phyloP scores from a whole-genome alignment of 768 basidiomycete species.

The Polyporus arcularius region DNA sequence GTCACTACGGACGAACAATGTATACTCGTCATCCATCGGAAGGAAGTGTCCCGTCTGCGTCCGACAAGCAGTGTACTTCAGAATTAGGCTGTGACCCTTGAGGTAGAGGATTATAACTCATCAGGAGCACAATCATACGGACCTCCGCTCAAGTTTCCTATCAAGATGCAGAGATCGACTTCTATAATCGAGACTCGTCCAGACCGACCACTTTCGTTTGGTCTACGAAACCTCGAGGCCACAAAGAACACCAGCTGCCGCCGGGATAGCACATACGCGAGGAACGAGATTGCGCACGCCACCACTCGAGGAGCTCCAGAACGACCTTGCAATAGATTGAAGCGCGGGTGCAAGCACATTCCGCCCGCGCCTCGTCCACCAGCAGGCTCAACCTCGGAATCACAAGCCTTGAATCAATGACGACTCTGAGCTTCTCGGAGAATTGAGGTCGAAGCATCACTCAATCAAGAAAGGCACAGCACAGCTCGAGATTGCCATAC shows the following conservation, averaged over 20 bases:
- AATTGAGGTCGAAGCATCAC: not conserved
- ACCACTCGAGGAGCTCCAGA: not conserved
- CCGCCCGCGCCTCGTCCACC: not conserved
- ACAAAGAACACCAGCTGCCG: not conserved
- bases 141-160: too few relatives aligned
- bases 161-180: not conserved
- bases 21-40: too few relatives aligned
- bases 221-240: not conserved
- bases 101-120: too few relatives aligned
- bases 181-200: not conserved
- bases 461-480: not conserved
- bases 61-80: too few relatives aligned
- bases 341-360: not conserved
- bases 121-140: too few relatives aligned
- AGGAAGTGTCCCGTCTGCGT: too few relatives aligned
- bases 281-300: not conserved
- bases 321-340: not conserved
- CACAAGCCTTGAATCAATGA: not conserved
- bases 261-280: not conserved
- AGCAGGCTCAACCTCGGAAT: constrained; percentile 1
- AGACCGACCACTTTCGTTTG: not conserved
- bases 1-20: too few relatives aligned
- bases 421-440: not conserved
- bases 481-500: not conserved
- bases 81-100: too few relatives aligned